Conservation (phyloP, 164 flowering plant species). For the Santalum album region DNA sequence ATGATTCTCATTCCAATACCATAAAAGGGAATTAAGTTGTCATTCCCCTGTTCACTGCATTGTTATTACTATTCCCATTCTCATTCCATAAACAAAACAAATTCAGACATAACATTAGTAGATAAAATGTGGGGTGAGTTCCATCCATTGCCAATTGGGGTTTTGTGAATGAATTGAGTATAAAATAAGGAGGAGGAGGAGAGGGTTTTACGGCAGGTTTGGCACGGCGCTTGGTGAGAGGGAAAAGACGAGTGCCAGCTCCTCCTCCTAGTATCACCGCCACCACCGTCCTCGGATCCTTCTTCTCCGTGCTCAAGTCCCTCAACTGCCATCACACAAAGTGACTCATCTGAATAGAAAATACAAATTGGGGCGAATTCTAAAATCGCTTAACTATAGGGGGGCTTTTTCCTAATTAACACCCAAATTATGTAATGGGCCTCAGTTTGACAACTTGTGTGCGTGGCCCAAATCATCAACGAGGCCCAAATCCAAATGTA, state of each 20-base stretch:
- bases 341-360: neutral
- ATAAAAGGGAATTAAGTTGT: too few relatives aligned
- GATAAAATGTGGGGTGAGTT: too few relatives aligned
- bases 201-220: constrained; percentile 70
- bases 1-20: too few relatives aligned
- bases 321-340: constrained; percentile 32
- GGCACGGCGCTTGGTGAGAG: constrained; percentile 86
- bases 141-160: too few relatives aligned
- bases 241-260: constrained; percentile 95
- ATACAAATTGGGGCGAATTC: constrained; percentile 22
- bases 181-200: neutral
- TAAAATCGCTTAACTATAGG: too few relatives aligned
- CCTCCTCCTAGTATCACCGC: constrained; percentile 93
- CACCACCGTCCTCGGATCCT: constrained; percentile 61
- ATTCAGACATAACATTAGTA: too few relatives aligned
- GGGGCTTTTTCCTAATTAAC: too few relatives aligned
- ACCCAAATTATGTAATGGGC: neutral
- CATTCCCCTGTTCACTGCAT: too few relatives aligned
- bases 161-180: neutral
- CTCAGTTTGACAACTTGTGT: too few relatives aligned
- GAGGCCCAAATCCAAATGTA: neutral
- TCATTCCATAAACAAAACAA: too few relatives aligned
- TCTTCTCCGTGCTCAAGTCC: constrained; percentile 49
- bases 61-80: too few relatives aligned
- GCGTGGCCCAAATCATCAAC: neutral